Percentiles rank a stretch among this genome's conserved stretches.
Evolutionary conservation across 768 basidiomycete genomes (phyloP).

Genomic region (Suillus luteus): DNA sequence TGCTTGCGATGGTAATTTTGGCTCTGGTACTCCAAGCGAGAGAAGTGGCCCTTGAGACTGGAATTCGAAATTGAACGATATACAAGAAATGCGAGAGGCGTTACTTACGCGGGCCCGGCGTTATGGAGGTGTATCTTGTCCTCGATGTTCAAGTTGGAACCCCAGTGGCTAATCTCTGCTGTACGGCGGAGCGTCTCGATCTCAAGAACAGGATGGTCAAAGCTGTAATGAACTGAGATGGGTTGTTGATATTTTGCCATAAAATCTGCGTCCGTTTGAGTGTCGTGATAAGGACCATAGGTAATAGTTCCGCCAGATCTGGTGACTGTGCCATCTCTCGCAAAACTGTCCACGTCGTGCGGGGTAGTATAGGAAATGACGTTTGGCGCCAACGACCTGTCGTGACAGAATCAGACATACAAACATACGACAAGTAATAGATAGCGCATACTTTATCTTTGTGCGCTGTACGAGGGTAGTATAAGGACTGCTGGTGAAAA

Average conservation of each 20-base stretch:
- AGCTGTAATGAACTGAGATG: slow-evolving; percentile 76
- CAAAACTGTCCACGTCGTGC: slow-evolving; percentile 57
- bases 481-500: slow-evolving; percentile 87
- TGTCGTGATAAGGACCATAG: slow-evolving; percentile 83
- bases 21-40: slow-evolving; percentile 84
- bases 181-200: slow-evolving; percentile 69
- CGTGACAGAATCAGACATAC: slow-evolving; percentile 7
- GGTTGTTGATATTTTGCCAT: slow-evolving; percentile 61
- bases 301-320: slow-evolving; percentile 82
- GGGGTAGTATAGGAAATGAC: slow-evolving; percentile 76
- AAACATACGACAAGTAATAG: slow-evolving; percentile 6
- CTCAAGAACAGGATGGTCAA: slow-evolving; percentile 80
- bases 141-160: slow-evolving; percentile 89
- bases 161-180: slow-evolving; percentile 97
- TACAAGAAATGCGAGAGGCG: background rate
- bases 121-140: slow-evolving; percentile 87
- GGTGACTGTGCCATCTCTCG: slow-evolving; percentile 58
- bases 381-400: slow-evolving; percentile 69
- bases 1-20: slow-evolving; percentile 69
- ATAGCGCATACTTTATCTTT: slow-evolving; percentile 71
- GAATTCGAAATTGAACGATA: slow-evolving; percentile 10
- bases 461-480: slow-evolving; percentile 78
- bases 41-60: slow-evolving; percentile 95
- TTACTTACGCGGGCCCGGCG: slow-evolving; percentile 82
- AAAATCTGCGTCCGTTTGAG: slow-evolving; percentile 69